Conservation (phyloP, 495 filamentous ascomycete genomes). For the Emericellopsis terricola region DNA sequence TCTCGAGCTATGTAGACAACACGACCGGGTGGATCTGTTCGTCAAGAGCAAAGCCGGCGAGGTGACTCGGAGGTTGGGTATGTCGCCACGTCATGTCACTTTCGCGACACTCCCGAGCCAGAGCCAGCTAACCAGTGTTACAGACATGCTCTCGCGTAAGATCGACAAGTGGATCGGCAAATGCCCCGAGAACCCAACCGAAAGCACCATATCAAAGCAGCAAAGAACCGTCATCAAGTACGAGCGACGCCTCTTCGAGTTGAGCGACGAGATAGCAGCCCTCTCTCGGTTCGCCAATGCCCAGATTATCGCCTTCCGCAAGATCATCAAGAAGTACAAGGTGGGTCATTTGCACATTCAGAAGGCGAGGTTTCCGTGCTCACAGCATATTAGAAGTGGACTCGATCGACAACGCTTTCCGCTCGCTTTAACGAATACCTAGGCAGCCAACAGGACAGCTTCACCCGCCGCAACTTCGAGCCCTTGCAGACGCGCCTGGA, state of each 20-base stretch:
- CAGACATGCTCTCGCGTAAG: slow-evolving; percentile 33
- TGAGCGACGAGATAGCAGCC: slow-evolving; percentile 41
- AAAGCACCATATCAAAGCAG: slow-evolving; percentile 15
- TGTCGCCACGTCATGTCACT: slow-evolving; percentile 6
- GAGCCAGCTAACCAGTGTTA: not conserved
- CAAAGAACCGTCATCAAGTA: slow-evolving; percentile 30
- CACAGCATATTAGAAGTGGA: slow-evolving; percentile 48
- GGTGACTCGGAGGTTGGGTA: slow-evolving; percentile 41
- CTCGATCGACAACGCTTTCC: slow-evolving; percentile 37
- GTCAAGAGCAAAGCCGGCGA: slow-evolving; percentile 55
- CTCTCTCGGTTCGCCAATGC: slow-evolving; percentile 43
- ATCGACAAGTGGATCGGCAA: slow-evolving; percentile 28
- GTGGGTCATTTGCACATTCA: no score
- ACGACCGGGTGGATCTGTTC: slow-evolving; percentile 50
- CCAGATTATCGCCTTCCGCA: slow-evolving; percentile 48
- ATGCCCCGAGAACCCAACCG: slow-evolving; percentile 14
- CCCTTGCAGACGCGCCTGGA: slow-evolving; percentile 35
- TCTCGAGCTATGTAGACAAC: slow-evolving; percentile 39
- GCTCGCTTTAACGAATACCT: slow-evolving; percentile 39
- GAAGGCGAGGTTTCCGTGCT: no score
- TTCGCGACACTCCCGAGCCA: not conserved
- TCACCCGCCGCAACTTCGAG: slow-evolving; percentile 37
- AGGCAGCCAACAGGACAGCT: slow-evolving; percentile 38
- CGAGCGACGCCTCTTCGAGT: slow-evolving; percentile 23
- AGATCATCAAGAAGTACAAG: slow-evolving; percentile 61